Evolutionary conservation across 805 yeast genomes (phyloP), one percentile per base, ranked within the genome.

Genomic region (Priceomyces melissophilus): DNA sequence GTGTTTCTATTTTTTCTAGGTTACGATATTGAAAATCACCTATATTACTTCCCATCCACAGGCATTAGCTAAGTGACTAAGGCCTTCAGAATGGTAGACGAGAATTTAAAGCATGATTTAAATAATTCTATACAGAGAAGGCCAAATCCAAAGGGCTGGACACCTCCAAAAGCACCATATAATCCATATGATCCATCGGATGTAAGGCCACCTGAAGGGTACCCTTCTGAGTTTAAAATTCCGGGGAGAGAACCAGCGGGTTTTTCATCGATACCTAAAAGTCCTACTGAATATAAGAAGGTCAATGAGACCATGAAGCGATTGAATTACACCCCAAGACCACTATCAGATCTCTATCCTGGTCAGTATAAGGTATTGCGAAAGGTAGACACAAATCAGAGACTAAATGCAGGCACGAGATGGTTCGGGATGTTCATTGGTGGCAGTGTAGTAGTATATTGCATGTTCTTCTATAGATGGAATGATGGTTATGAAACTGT

Each of bases 121-220:
- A 34, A 42, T 14, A 33, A 30, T 46, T 64, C 72, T 14, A 46
- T 75, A 35, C 77, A 79, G 34, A 72, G 89, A 65, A 67, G 87
- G 41, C 84, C 90, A 3, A 81, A 84, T 51, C 90, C 93, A 2
- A 75, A 76, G 5, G 89, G 88, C 0, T 84, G 93, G 93, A 74
- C 75, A 0, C 86, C 81, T 1, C 95, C 95, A 8, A 78, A 73
- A 46, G 91, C 90, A 1, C 93, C 93, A 1, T 87, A 85, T 57
- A 87, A 87, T 52, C 95, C 95, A 5, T 87, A 81, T 54, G 96
- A 87, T 55, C 84, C 90, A 0, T 63, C 76, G 1, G 96, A 87
- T 55, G 57, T 67, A 31, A 69, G 96, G 35, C 95, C 96, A 0
- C 76, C 95, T 0, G 81, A 81, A 55, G 95, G 96, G 2, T 87